Percentiles rank a stretch among this genome's conserved stretches.
phyloP scores from a whole-genome alignment of 169 alveolate species.

The Theileria annulata region DNA sequence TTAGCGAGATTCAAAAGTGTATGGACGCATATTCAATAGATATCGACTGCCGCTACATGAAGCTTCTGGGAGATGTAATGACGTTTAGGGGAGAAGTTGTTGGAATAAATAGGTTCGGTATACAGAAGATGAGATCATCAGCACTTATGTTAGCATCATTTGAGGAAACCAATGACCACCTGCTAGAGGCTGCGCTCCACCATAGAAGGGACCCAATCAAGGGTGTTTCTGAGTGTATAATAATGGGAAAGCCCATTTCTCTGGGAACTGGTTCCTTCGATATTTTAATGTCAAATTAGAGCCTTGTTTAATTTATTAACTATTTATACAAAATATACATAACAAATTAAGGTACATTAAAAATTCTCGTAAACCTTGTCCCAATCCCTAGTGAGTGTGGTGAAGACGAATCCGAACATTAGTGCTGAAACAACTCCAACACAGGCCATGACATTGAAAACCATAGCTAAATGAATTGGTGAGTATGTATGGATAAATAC shows the following conservation, averaged over 20 bases:
- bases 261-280: slow-evolving; percentile 97
- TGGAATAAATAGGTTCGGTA: slow-evolving; percentile 97
- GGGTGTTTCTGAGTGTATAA: slow-evolving; percentile 95
- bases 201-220: slow-evolving; percentile 87
- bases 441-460: slow-evolving; percentile 59
- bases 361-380: slow-evolving; percentile 10
- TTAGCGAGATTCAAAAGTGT: slow-evolving; percentile 90
- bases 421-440: slow-evolving; percentile 46
- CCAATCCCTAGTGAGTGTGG: slow-evolving; percentile 19
- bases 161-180: slow-evolving; percentile 97
- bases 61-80: slow-evolving; percentile 96
- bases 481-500: neutral
- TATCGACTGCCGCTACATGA: slow-evolving; percentile 94
- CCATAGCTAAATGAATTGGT: slow-evolving; percentile 23
- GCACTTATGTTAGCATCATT: slow-evolving; percentile 98
- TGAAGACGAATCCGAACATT: slow-evolving; percentile 52
- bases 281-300: slow-evolving; percentile 57
- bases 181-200: slow-evolving; percentile 96
- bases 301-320: neutral
- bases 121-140: slow-evolving; percentile 94
- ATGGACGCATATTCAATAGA: slow-evolving; percentile 92
- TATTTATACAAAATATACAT: neutral
- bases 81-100: slow-evolving; percentile 94
- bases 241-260: slow-evolving; percentile 93
- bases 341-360: slow-evolving; percentile 2